These are phyloP conservation scores for Plasmopara halstedii DNA, from an alignment of 352 stramenopile genomes.

Conservation along the genomic window DNA sequence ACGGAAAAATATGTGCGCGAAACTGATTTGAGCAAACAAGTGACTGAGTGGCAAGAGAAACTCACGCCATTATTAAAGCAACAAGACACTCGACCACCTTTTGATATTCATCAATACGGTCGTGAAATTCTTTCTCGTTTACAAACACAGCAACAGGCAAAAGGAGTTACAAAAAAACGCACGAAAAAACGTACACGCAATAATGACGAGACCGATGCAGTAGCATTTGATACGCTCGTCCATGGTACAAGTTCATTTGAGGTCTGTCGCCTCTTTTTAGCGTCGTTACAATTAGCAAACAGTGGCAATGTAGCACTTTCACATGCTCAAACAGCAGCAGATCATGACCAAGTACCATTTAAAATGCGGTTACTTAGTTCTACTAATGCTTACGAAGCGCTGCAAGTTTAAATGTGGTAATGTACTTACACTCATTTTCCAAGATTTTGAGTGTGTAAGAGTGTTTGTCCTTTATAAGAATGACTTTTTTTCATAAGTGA, in stretches of 20 bases:
- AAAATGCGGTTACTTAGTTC: constrained; percentile 62
- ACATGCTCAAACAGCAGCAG: constrained; percentile 53
- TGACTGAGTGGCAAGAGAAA: constrained; percentile 74
- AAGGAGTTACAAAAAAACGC: constrained; percentile 1
- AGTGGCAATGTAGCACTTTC: constrained; percentile 81
- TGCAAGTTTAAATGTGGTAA: constrained; percentile 32
- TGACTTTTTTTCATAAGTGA: too few species aligned
- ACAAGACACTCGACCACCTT: constrained; percentile 54
- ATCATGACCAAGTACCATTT: constrained; percentile 54
- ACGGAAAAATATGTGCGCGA: constrained; percentile 73
- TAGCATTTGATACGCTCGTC: constrained; percentile 57
- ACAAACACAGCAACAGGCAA: constrained; percentile 30
- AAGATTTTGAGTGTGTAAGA: too few species aligned
- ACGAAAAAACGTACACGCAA: constrained; percentile 29
- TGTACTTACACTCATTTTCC: neutral
- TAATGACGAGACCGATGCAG: constrained; percentile 14
- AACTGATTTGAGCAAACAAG: constrained; percentile 53
- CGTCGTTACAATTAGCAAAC: constrained; percentile 88
- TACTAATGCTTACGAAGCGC: constrained; percentile 47
- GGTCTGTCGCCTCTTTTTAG: constrained; percentile 87
- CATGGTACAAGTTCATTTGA: constrained; percentile 54
- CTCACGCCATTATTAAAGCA: constrained; percentile 61
- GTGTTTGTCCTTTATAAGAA: too few species aligned
- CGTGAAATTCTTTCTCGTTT: constrained; percentile 49
- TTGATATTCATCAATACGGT: constrained; percentile 71